Base-by-base conservation (phyloP, 2,329 filamentous ascomycete species). In the Beauveria medogensis region DNA sequence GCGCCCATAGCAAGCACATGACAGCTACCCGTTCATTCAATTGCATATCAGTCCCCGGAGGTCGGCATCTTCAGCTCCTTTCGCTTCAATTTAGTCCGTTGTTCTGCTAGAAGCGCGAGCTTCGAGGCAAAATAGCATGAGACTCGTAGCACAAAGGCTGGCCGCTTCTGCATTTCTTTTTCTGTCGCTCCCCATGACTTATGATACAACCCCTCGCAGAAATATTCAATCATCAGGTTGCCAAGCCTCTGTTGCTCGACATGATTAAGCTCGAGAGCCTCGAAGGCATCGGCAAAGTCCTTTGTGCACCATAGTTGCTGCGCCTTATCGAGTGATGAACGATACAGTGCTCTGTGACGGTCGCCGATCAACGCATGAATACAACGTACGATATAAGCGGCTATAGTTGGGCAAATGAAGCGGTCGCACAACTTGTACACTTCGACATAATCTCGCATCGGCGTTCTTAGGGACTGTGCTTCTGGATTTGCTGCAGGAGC, bases 401-500 rank as follows among this genome's bases (percentile, higher is more conserved):
- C 68, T 67, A 74, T 73, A 3, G 59, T 41, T 1, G 60, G 56
- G 58, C 71, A 72, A 16, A 73, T 59, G 56, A 74, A 74, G 14
- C 71, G 68, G 44, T 74, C 72, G 58, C 72, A 73, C 10, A 74
- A 68, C 64, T 74, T 74, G 62, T 69, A 73, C 3, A 74, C 72
- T 51, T 74, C 72, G 37, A 74, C 61, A 20, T 66, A 72, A 57
- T 74, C 72, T 16, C 66, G 61, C 24, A 74, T 65, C 6, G 70
- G 65, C 10, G 71, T 69, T 50, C 66, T 66, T n/a, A 64, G 63
- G 2, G 61, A 63, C 18, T 62, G 62, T 14, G 67, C 63, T 63
- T 73, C 67, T 2, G 71, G 72, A 57, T 64, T 67, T 10, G 62
- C 48, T 2, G 65, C 53, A 2, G 66, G 65, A 1, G 62, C 53